Evolutionary conservation across 345 rosid species (phyloP), one percentile per base, ranked within the genome.

Genomic region (Eucalyptus sp.): DNA sequence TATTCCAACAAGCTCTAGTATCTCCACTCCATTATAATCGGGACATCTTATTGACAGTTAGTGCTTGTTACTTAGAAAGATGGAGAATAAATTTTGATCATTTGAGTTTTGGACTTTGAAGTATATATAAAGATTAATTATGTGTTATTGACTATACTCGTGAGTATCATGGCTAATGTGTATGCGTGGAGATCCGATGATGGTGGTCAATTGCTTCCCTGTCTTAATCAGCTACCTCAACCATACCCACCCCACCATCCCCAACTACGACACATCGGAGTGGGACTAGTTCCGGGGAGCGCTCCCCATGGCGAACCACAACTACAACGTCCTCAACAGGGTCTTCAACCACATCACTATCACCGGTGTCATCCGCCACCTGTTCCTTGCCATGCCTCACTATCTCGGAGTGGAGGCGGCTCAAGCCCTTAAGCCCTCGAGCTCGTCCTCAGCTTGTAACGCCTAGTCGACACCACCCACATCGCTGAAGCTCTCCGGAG

Each of bases 341-440:
- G 85, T 86, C n/a, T 89, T 89, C 88, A 85, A 86, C 56, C 33
- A 89, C 64, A 86, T 89, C 37, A 89, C 90, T 8, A 88, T 86
- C 58, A 66, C 88, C 7, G 86, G 86, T 1, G 68, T 89, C n/a
- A 18, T 50, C 7, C 88, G 49, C 88, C 88, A 64, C 88, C 46
- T 89, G 8, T 89, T 86, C 88, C 31, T 88, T 10, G 41, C 86
- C 37, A 66, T 86, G 90, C 54, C 90, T 6, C 90, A 60, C 56
- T 87, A 58, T 48, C 87, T 87, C 12, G 85, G 44, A 5, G 62
- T 6, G 84, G 87, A 87, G 90, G 92, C 89, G 16, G 89, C 92
- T 14, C 22, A 76, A 58, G 89, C 87, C 18, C 41, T 86, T 49
- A 84, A 60, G 87, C 92, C 18, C n/a, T 87, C 68, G 66, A 60